Evolutionary conservation across 305 asterid species (phyloP).

Genomic region (Rubia occidens): DNA sequence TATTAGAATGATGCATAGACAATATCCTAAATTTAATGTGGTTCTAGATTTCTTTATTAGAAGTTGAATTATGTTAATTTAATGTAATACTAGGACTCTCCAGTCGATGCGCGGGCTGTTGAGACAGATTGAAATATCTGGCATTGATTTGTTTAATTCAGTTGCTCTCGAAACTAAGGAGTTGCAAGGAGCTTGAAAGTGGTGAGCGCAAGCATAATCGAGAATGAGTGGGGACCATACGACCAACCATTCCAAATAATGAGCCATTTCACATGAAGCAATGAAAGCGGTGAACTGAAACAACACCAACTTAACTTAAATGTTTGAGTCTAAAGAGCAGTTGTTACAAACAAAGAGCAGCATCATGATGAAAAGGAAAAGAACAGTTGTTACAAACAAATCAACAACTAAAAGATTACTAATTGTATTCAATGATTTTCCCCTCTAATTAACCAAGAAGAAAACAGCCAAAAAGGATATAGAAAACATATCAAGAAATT

Average conservation of each 20-base stretch:
- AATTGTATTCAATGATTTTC: not conserved
- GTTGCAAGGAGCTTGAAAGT: slow-evolving; percentile 82
- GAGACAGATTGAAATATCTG: no score
- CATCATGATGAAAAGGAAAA: slow-evolving; percentile 18
- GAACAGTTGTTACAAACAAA: slow-evolving; percentile 28
- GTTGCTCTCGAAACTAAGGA: no score
- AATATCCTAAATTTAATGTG: no score
- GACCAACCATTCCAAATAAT: slow-evolving; percentile 91
- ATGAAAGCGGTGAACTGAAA: slow-evolving; percentile 81
- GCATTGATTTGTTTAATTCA: no score
- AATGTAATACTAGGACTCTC: no score
- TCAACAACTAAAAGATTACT: slow-evolving; percentile 10
- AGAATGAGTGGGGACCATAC: slow-evolving; percentile 83
- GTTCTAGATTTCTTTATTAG: no score
- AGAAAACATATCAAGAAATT: not conserved
- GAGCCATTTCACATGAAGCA: slow-evolving; percentile 90
- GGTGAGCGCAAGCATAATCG: slow-evolving; percentile 85
- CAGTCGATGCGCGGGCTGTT: no score
- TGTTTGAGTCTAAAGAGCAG: slow-evolving; percentile 45
- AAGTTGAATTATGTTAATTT: no score
- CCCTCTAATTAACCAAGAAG: not conserved
- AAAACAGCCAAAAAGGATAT: not conserved
- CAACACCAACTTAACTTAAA: slow-evolving; percentile 95
- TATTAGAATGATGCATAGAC: no score
- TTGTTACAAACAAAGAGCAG: slow-evolving; percentile 21